Evolutionary conservation across 176 grass and related monocot species (phyloP).

Genomic region (Cymbopogon citratus): DNA sequence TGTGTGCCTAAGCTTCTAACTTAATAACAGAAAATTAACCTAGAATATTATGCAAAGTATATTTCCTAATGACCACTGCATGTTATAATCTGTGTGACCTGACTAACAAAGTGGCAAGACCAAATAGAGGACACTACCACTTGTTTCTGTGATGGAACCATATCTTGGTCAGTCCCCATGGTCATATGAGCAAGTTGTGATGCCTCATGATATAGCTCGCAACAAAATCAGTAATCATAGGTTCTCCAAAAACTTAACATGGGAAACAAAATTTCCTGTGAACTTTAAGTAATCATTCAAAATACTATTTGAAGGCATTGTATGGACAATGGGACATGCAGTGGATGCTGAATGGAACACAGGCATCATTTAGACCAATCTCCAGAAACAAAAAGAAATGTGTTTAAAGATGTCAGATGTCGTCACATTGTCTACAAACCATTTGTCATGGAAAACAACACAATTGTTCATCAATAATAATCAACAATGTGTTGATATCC

Average conservation of each 20-base stretch:
- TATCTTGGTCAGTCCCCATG: background rate
- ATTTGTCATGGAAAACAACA: background rate
- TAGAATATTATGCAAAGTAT: no score
- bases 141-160: no score
- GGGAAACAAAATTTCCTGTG: no score
- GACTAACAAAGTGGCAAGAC: no score
- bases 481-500: conserved; percentile 13
- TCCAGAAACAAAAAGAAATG: background rate
- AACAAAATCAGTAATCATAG: background rate
- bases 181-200: background rate
- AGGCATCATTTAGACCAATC: background rate
- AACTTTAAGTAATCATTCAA: background rate
- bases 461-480: background rate
- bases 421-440: background rate
- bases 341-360: background rate
- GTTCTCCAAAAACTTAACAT: background rate
- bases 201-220: background rate
- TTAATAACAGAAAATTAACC: no score
- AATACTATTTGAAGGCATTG: background rate
- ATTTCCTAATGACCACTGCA: no score
- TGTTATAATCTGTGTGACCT: no score
- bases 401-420: background rate
- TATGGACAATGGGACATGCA: background rate
- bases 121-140: no score
- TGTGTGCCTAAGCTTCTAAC: no score